Evolutionary conservation across 148 eudicot genomes (phyloP), one percentile per base, ranked within the genome.

Genomic region (Cornus florida): DNA sequence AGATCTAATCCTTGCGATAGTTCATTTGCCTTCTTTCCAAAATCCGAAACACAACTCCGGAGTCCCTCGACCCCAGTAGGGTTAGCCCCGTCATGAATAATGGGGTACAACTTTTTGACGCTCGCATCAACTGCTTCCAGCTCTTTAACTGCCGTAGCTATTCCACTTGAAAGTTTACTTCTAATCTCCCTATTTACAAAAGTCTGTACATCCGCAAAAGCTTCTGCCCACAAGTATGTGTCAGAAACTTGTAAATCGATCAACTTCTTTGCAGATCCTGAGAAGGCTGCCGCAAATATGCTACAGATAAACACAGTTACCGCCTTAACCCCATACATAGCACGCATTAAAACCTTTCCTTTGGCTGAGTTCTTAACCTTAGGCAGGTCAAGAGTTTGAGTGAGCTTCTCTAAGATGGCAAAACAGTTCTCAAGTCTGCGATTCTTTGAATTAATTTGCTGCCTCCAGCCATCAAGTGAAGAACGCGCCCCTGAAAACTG

Each of bases 241-340:
- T 86, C 86, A 0, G 86, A 73, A 70, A 90, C 92, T 72, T 71
- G 83, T 67, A 91, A 79, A 70, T 90, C 92, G 17, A 84, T 81
- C 78, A 91, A 79, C 82, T 88, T 85, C 53, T 85, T 79, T 38
- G 89, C 81, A 16, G 90, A 86, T 24, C 95, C 93, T 6, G 91
- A 82, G 80, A 96, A 91, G 2, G 90, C 91, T 67, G 92, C 88
- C 71, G 88, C 89, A 77, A 92, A 92, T 22, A 85, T 78, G 39
- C 86, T 83, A 78, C 97, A 96, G 5, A 93, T 33, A 72, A 91
- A 84, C 69, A 93, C 85, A 14, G 95, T 91, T 19, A 76, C 75
- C 78, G 88, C 92, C 87, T 76, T 93, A n/a, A 96, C 92, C 56
- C 98, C 99, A 64, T 91, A 92, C 92, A 96, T 86, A 56, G 95